Base-by-base conservation (phyloP, 2,329 filamentous ascomycete genomes). In the Beauveria sp. region DNA sequence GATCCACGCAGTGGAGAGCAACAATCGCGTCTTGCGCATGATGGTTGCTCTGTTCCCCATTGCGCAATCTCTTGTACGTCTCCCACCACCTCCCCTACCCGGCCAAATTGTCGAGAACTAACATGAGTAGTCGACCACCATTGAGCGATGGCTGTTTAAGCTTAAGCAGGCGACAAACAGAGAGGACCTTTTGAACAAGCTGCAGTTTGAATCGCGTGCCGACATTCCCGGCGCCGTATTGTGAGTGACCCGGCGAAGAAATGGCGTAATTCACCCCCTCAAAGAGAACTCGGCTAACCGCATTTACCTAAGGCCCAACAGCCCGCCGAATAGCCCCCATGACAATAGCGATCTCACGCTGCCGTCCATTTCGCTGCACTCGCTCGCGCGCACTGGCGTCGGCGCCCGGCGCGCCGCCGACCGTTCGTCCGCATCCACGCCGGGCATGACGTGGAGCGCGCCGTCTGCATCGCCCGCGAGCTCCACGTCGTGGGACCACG, bases 11-110 rank as follows among this genome's bases (percentile, higher is more conserved):
- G 73, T 76, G n/a, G 72, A 76, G 66, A 76, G 72, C 62, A 77
- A 77, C 51, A 71, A 67, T 41, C 67, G 70, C 22, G 71, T 76
- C 9, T 47, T 77, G 50, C 68, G 69, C 28, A 70, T 72, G 28
- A 76, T 76, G 70, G 69, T 73, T 16, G 63, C 72, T 0, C 63
- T 76, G 3, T 76, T 76, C 40, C 75, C 75, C 0, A 69, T 77
- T 44, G 72, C 75, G 10, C 73, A 72, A 22, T 73, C 73, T n/a
- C 53, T 77, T 63, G 74, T 76, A 65, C 59, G 73, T 67, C 50
- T 28, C 28, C n/a, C 43, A n/a, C 46, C 3, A 22, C 63, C 66
- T 18, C 65, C 12, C 18, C 7, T 26, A 18, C 51, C 8, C 16
- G 16, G 28, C 9, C 37, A 24, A 18, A 46, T 37, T 10, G 47